A percentile compares a stretch with the other conserved stretches of the same genome.
Evolutionary conservation across 441 rosid species (phyloP).

Genomic region (Syzygium syzygioides): DNA sequence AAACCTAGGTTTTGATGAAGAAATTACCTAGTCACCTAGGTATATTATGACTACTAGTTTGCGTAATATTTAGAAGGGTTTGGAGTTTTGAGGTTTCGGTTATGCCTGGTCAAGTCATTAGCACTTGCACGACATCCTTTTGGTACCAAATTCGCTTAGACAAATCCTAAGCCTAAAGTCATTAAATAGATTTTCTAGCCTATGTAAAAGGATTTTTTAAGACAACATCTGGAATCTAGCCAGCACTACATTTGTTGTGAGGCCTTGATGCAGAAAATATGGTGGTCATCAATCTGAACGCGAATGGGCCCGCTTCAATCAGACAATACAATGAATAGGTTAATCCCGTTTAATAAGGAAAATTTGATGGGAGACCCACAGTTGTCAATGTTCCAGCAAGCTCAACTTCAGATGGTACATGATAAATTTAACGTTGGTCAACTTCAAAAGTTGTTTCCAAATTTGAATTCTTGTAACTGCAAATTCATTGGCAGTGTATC

Average conservation of each 20-base stretch:
- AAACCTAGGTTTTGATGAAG: neutral
- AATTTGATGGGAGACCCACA: neutral
- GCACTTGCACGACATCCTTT: neutral
- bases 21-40: neutral
- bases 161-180: neutral
- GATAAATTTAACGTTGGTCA: neutral
- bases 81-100: neutral
- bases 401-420: neutral
- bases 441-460: neutral
- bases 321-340: neutral
- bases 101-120: neutral
- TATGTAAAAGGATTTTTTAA: neutral
- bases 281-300: neutral
- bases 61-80: neutral
- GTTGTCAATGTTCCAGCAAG: neutral
- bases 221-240: neutral
- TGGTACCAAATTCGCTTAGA: neutral
- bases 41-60: neutral
- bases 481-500: neutral
- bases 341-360: neutral
- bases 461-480: neutral
- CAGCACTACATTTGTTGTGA: neutral
- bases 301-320: neutral
- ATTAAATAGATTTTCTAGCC: neutral
- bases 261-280: neutral